These are phyloP conservation scores for Lecanosticta acicola DNA, from an alignment of 2,329 filamentous ascomycete genomes.

Conservation along the genomic window DNA sequence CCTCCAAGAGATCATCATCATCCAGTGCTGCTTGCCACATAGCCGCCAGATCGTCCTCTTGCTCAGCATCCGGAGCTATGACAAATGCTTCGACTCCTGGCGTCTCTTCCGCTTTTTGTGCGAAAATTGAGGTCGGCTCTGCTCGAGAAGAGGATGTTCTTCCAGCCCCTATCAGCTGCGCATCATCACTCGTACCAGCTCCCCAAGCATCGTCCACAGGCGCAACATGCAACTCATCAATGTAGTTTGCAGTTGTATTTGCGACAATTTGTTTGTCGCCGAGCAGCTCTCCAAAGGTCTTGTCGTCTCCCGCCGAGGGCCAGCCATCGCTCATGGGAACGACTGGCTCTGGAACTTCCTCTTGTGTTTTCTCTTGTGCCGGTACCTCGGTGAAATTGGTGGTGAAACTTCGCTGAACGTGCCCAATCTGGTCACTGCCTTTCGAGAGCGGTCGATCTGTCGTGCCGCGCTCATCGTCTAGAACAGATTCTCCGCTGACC, in stretches of 20 bases:
- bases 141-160: background rate
- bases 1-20: slow-evolving; percentile 50
- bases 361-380: slow-evolving; percentile 6
- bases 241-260: background rate
- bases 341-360: slow-evolving; percentile 11
- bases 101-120: slow-evolving; percentile 7
- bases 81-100: slow-evolving; percentile 10
- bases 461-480: slow-evolving; percentile 14
- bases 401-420: slow-evolving; percentile 29
- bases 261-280: slow-evolving; percentile 9
- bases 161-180: slow-evolving; percentile 11
- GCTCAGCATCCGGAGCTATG: slow-evolving; percentile 7
- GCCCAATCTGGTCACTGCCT: slow-evolving; percentile 12
- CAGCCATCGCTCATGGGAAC: slow-evolving; percentile 19
- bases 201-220: slow-evolving; percentile 13
- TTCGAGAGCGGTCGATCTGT: slow-evolving; percentile 15
- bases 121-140: slow-evolving; percentile 6
- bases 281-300: slow-evolving; percentile 30
- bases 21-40: slow-evolving; percentile 80
- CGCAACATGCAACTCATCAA: background rate
- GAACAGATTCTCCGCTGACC: slow-evolving; percentile 10
- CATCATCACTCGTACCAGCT: slow-evolving; percentile 17
- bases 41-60: slow-evolving; percentile 63
- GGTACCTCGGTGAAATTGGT: slow-evolving; percentile 30
- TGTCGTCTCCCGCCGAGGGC: slow-evolving; percentile 29